Evolutionary conservation across 148 eudicot genomes (phyloP), one percentile per base, ranked within the genome.

Genomic region (Nyssa sinensis): DNA sequence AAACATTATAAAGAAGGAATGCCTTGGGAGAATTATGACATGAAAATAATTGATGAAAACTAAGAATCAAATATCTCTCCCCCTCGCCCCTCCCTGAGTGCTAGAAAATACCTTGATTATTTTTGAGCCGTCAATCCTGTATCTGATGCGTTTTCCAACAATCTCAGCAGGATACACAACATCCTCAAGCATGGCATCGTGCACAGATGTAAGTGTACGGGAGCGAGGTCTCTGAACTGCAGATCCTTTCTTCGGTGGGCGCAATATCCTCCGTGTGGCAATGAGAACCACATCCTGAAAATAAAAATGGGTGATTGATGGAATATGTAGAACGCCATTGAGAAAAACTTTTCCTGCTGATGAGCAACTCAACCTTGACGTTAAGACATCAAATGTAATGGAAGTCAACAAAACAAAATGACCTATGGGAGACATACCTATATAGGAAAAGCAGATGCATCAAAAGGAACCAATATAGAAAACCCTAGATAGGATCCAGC

Each of bases 181-280:
- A 64, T 90, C 95, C 84, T 90, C 95, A 21, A 90, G 90, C 32
- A 90, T 80, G 73, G 84, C 84, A 76, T 90, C 95, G 33, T 90
- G 95, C 31, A 90, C 95, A 32, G 92, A 73, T 39, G 95, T 90
- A 13, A 90, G 90, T 19, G 95, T 90, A 29, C 95, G 86, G 72
- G 85, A 75, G 74, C 95, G 82, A 5, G 95, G 95, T 25, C 95
- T 82, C 75, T 75, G 85, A 30, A 65, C 95, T 16, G 95, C 90
- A 19, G 95, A 85, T 30, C 95, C 95, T 81, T 88, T 88, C 89
- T 84, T 88, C 72, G 95, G 95, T 7, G 95, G 95, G 61, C 86
- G 81, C 81, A 88, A 58, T 2, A 86, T 88, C 75, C 89, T 90
- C 67, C 95, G 62, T 71, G 92, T 86, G 16, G 95, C 92, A 83